A percentile compares a stretch with the other conserved stretches of the same genome.
Conservation (phyloP, 164 flowering plant genomes). For the Berberis vulgaris region DNA sequence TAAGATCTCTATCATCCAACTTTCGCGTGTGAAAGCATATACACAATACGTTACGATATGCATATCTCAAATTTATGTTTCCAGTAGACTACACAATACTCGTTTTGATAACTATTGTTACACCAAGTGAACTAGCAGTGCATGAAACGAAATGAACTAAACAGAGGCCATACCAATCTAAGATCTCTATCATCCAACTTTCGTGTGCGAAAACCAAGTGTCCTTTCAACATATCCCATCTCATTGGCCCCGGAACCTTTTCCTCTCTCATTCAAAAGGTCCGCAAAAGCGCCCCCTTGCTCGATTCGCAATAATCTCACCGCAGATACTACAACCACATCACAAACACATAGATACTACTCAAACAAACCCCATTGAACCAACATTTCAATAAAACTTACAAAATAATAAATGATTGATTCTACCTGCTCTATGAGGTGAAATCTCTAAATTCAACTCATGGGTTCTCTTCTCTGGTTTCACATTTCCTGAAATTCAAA, state of each 20-base stretch:
- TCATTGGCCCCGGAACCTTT: conserved; percentile 76
- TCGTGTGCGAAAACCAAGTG: conserved; percentile 76
- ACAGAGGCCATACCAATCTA: conserved; percentile 45
- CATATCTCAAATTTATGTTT: no score
- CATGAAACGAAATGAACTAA: not conserved
- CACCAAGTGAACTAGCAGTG: not conserved
- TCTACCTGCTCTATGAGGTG: conserved; percentile 89
- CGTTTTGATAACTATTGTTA: no score
- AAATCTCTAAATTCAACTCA: conserved; percentile 60
- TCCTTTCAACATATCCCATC: conserved; percentile 82
- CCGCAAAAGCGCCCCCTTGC: conserved; percentile 89
- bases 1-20: conserved; percentile 71
- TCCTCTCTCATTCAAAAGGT: conserved; percentile 76
- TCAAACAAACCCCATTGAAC: not conserved
- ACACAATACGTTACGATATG: no score
- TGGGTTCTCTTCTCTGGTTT: not conserved
- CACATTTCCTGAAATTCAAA: conserved; percentile 1
- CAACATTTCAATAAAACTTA: not conserved
- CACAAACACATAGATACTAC: conserved; percentile 11
- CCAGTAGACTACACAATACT: no score
- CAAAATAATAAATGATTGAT: not conserved
- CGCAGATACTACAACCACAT: conserved; percentile 49
- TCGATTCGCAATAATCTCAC: conserved; percentile 89
- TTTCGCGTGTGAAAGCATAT: conserved; percentile 57
- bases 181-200: conserved; percentile 73